These are phyloP conservation scores for Deuterostichococcus epilithicus DNA, from an alignment of 139 green algal species.

Conservation along the genomic window DNA sequence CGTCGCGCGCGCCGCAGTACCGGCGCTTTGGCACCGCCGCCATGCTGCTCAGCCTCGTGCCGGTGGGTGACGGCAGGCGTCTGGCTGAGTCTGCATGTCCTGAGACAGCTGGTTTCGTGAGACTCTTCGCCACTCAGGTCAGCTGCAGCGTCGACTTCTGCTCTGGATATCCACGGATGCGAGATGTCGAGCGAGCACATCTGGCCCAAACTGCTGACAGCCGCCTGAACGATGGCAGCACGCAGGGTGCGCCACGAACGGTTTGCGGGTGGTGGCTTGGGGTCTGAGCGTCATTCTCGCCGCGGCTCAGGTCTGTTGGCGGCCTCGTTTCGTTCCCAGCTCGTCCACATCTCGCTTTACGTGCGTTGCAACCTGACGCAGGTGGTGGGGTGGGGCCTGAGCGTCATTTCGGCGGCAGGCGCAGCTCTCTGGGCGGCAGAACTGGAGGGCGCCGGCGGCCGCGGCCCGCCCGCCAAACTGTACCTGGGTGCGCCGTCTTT, in stretches of 20 bases:
- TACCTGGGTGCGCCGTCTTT: not conserved
- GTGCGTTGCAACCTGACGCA: not conserved
- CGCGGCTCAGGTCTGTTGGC: no score
- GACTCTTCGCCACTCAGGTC: not conserved
- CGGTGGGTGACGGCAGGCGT: no score
- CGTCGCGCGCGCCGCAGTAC: not conserved
- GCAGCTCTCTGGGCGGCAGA: not conserved
- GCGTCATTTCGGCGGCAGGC: not conserved
- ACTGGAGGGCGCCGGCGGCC: not conserved
- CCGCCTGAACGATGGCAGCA: no score
- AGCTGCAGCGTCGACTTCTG: no score
- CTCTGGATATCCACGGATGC: no score
- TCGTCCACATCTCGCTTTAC: not conserved
- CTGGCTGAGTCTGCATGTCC: not conserved
- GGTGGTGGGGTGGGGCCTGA: not conserved
- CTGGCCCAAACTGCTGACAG: no score
- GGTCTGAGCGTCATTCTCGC: no score
- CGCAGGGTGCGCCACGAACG: no score
- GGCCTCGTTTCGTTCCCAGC: not conserved
- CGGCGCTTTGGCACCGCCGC: not conserved
- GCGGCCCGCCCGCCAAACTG: no score
- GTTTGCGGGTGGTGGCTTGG: no score
- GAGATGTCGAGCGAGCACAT: no score
- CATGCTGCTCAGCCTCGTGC: not conserved
- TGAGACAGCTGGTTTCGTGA: not conserved